Conservation (phyloP, 1,284 basidiomycete species). For the Tetrapyrgos nigripes region DNA sequence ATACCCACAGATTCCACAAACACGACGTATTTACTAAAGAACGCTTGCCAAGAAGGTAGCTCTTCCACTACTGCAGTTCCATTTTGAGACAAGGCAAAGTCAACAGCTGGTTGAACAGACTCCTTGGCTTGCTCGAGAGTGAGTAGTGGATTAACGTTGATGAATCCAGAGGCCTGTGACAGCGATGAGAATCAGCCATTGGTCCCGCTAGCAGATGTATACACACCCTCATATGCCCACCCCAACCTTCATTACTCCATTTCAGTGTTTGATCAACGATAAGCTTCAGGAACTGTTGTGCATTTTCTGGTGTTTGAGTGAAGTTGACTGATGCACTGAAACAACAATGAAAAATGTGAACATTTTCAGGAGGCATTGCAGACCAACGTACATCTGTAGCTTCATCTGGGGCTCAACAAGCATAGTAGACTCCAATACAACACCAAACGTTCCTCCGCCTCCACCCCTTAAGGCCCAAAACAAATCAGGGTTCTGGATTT, state of each 20-base stretch:
- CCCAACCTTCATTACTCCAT: slow-evolving; percentile 60
- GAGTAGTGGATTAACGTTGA: slow-evolving; percentile 36
- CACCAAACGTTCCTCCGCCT: slow-evolving; percentile 45
- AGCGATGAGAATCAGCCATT: background rate
- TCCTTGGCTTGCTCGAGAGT: slow-evolving; percentile 30
- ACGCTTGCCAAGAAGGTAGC: slow-evolving; percentile 35
- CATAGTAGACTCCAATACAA: slow-evolving; percentile 42
- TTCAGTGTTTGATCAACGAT: slow-evolving; percentile 42
- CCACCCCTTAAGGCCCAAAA: slow-evolving; percentile 48
- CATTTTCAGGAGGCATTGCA: background rate
- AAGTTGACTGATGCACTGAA: slow-evolving; percentile 21
- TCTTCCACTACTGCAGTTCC: slow-evolving; percentile 39
- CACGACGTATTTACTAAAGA: slow-evolving; percentile 31
- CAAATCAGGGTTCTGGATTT: slow-evolving; percentile 41
- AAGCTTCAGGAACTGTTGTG: slow-evolving; percentile 34
- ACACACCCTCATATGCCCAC: slow-evolving; percentile 48
- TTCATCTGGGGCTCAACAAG: slow-evolving; percentile 40
- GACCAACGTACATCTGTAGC: slow-evolving; percentile 29
- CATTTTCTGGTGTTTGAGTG: slow-evolving; percentile 20
- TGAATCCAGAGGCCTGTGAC: slow-evolving; percentile 5
- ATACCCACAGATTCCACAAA: slow-evolving; percentile 11
- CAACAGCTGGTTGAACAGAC: slow-evolving; percentile 36
- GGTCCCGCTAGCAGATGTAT: slow-evolving; percentile 30
- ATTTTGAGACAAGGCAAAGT: slow-evolving; percentile 35
- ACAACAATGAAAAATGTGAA: slow-evolving; percentile 22